Evolutionary conservation across 2,329 filamentous ascomycete species (phyloP).

Genomic region (Nothomitra cinnamomea): DNA sequence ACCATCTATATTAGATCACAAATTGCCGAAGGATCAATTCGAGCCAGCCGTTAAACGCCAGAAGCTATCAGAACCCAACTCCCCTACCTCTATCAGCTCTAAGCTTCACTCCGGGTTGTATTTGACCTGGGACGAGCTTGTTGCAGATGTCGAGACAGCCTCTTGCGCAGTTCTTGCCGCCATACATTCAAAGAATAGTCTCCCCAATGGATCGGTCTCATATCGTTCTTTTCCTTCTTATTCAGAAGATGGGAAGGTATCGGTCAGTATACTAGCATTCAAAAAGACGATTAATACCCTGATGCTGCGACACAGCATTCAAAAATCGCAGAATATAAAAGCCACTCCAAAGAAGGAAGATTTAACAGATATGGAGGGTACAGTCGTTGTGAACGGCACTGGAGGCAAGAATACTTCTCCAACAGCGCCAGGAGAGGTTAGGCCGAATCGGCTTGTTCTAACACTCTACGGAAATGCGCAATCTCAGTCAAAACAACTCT

Average conservation of each 20-base stretch:
- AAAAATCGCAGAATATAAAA: conserved; percentile 16
- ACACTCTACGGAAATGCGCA: conserved; percentile 57
- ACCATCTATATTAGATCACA: conserved; percentile 38
- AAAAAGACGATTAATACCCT: conserved; percentile 45
- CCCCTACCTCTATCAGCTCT: conserved; percentile 32
- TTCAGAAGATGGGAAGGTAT: conserved; percentile 27
- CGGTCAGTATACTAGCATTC: conserved; percentile 27
- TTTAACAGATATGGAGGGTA: neutral
- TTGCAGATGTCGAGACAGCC: conserved; percentile 36
- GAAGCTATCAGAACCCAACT: conserved; percentile 32
- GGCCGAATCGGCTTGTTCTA: conserved; percentile 40
- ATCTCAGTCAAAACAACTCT: conserved; percentile 58
- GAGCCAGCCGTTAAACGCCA: conserved; percentile 44
- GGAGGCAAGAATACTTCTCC: conserved; percentile 16
- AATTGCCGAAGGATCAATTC: conserved; percentile 27
- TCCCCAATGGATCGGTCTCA: conserved; percentile 18
- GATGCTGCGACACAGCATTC: conserved; percentile 41
- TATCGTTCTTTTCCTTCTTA: conserved; percentile 16
- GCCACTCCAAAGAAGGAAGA: neutral
- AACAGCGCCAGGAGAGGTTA: neutral
- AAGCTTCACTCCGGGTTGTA: conserved; percentile 37
- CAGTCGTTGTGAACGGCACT: conserved; percentile 8
- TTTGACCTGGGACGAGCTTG: conserved; percentile 46
- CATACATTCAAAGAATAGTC: conserved; percentile 17
- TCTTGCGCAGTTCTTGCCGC: conserved; percentile 33